A percentile compares a stretch with the other conserved stretches of the same genome.
Conservation (phyloP, 2,329 filamentous ascomycete genomes). For the Cordyceps cicadae region DNA sequence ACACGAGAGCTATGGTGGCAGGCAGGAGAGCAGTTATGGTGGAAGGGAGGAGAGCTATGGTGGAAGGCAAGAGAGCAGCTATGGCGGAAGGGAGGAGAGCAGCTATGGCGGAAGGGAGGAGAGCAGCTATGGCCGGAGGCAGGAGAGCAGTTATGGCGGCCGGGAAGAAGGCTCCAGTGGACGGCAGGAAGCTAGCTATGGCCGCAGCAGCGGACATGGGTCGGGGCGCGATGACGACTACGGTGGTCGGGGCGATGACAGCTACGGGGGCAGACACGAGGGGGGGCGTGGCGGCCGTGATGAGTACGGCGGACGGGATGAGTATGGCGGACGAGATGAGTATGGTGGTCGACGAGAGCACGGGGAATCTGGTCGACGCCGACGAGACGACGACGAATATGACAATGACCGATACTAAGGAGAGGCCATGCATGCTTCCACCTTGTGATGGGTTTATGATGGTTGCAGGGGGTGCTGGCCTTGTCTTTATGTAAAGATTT, state of each 20-base stretch:
- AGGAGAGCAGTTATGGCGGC: slow-evolving; percentile 6
- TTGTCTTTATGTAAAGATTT: neutral
- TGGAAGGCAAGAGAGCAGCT: slow-evolving; percentile 16
- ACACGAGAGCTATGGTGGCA: too few relatives aligned
- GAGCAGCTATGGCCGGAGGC: neutral
- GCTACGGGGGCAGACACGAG: slow-evolving; percentile 2
- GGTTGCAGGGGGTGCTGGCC: neutral
- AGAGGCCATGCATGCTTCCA: neutral
- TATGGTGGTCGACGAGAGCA: neutral
- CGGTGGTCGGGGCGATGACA: neutral
- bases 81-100: slow-evolving; percentile 17
- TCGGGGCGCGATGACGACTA: slow-evolving; percentile 12
- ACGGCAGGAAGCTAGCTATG: slow-evolving; percentile 12
- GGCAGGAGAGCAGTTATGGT: slow-evolving; percentile 10
- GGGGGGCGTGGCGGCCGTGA: neutral
- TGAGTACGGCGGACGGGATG: neutral
- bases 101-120: neutral
- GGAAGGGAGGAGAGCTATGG: slow-evolving; percentile 13
- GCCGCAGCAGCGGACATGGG: slow-evolving; percentile 9
- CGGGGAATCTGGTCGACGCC: neutral
- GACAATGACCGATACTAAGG: slow-evolving; percentile 1
- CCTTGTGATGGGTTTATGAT: neutral
- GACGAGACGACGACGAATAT: neutral
- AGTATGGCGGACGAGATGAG: neutral
- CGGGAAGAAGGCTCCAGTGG: slow-evolving; percentile 16